Base-by-base conservation (phyloP, 2,329 filamentous ascomycete genomes). In the Colletotrichum sp. region DNA sequence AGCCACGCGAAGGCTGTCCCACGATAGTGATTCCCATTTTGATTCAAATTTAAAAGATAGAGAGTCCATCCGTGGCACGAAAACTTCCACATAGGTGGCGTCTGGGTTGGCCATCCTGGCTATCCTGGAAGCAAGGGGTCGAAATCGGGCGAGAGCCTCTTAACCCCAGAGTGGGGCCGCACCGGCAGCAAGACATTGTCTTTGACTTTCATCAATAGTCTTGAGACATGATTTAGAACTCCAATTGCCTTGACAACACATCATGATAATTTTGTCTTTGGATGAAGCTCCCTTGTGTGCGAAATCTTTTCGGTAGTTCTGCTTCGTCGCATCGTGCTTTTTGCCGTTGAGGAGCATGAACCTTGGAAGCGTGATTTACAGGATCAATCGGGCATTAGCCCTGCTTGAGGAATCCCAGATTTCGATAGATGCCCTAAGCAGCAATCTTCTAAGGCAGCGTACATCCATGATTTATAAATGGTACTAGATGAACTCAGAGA, bases 201-300 rank as follows among this genome's bases (percentile, higher is more conserved):
- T 63, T 34, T 34, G n/a, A 36, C 59, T 6, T 63, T 8, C 7
- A 34, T 63, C 59, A 34, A 63, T 63, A 63, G 30, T 63, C 32
- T 36, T 36, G 59, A 63, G 21, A 63, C 59, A 63, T 63, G 30
- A 36, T 63, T 63, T 63, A 34, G 2, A 63, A 8, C 18, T 32
- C 2, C 13, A 34, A 63, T 36, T 63, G 59, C 30, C 59, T 13
- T 36, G 30, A 21, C 30, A 63, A 36, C 18, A 32, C n/a, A 61
- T 61, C 59, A 10, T 3, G 18, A 3, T 5, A 6, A 9, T 59
- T 9, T 6, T 63, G 30, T 36, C 59, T 63, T 34, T 15, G 1
- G 12, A 21, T 36, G 30, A 32, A 34, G 59, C 59, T 63, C 59
- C 59, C 59, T 63, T 61, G n/a, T 30, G n/a, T 30, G 24, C 0